phyloP scores from a whole-genome alignment of 2,329 filamentous ascomycete genomes.

The Alternaria burnsii region DNA sequence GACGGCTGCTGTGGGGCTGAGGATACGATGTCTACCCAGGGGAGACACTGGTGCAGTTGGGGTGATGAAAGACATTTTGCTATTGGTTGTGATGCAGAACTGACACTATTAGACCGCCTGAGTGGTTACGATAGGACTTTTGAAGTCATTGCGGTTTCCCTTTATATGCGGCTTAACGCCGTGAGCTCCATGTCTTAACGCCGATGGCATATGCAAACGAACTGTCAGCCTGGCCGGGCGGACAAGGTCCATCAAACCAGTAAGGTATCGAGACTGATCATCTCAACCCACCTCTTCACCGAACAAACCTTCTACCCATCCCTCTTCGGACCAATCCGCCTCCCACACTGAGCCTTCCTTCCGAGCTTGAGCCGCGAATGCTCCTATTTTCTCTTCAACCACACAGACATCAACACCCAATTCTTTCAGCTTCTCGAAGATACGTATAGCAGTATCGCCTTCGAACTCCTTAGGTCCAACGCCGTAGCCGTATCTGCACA shows the following conservation, averaged over 20 bases:
- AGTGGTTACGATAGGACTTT: background rate
- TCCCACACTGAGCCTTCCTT: background rate
- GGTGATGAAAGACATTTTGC: constrained; percentile 14
- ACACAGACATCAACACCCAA: background rate
- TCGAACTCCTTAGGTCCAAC: too few species aligned
- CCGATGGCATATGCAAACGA: background rate
- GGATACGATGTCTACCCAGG: constrained; percentile 70
- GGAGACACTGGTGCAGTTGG: constrained; percentile 54
- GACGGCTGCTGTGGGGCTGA: constrained; percentile 71
- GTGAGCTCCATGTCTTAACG: background rate
- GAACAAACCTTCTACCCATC: background rate
- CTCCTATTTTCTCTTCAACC: background rate
- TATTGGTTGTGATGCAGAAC: background rate
- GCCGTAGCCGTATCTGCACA: too few species aligned
- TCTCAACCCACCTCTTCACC: too few species aligned
- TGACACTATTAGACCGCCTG: background rate
- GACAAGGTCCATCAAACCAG: too few species aligned
- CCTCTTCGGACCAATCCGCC: background rate
- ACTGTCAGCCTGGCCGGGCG: too few species aligned
- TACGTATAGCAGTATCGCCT: too few species aligned
- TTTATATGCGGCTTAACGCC: background rate
- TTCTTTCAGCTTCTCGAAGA: too few species aligned
- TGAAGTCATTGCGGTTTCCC: background rate
- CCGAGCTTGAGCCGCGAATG: background rate
- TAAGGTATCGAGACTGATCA: too few species aligned